Percentiles rank a stretch among this genome's conserved stretches.
Evolutionary conservation across 1,284 basidiomycete genomes (phyloP).

Genomic region (Malassezia arunalokei): DNA sequence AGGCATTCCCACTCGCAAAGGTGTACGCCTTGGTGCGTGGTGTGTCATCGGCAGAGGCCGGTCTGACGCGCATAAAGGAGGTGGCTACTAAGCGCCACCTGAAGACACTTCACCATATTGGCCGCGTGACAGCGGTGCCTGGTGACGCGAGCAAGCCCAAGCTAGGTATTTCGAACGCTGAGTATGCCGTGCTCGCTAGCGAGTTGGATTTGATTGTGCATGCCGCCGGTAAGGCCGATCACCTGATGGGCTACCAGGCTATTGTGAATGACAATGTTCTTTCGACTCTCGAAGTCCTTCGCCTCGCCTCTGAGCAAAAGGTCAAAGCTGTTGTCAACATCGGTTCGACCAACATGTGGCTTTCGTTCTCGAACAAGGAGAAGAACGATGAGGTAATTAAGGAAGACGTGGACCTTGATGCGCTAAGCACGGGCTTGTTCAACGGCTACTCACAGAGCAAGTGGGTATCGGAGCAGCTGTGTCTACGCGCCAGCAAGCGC

Average conservation of each 20-base stretch:
- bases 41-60: constrained; percentile 29
- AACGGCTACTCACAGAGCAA: constrained; percentile 47
- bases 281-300: constrained; percentile 46
- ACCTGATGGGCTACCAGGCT: constrained; percentile 45
- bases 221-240: constrained; percentile 44
- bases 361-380: constrained; percentile 36
- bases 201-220: constrained; percentile 40
- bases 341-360: constrained; percentile 46
- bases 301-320: constrained; percentile 40
- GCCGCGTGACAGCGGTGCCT: constrained; percentile 18
- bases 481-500: constrained; percentile 32
- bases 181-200: constrained; percentile 35
- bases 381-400: constrained; percentile 36
- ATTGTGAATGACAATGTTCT: constrained; percentile 43
- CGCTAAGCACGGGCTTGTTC: constrained; percentile 26
- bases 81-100: constrained; percentile 14
- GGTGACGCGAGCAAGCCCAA: constrained; percentile 35
- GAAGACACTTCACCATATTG: constrained; percentile 12
- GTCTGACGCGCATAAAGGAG: constrained; percentile 33
- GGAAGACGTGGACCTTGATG: constrained; percentile 35
- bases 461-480: constrained; percentile 46
- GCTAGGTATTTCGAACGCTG: constrained; percentile 41
- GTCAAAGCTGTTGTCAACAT: constrained; percentile 40
- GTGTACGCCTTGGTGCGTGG: constrained; percentile 46
- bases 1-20: constrained; percentile 26